Conservation (phyloP, 768 basidiomycete species). For the Agaricus subrufescens region DNA sequence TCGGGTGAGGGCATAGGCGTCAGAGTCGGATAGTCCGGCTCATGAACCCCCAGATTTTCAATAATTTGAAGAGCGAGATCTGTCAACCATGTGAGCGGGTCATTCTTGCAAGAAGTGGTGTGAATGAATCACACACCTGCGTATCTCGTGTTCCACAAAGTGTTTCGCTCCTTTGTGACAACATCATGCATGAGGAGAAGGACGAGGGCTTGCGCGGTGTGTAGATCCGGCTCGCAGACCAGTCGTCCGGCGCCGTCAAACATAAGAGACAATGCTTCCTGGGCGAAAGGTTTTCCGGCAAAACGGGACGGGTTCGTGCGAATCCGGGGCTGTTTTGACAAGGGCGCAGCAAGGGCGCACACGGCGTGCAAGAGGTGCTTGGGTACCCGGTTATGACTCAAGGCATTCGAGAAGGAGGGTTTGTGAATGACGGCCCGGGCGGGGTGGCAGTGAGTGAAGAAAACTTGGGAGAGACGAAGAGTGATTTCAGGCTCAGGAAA, state of each 20-base stretch:
- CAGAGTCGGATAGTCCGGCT: constrained; percentile 55
- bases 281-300: constrained; percentile 52
- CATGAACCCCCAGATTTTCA: constrained; percentile 60
- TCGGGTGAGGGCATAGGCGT: constrained; percentile 56
- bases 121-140: constrained; percentile 35
- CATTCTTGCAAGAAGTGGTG: constrained; percentile 12
- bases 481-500: constrained; percentile 10
- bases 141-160: constrained; percentile 38
- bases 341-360: constrained; percentile 74
- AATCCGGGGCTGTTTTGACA: constrained; percentile 62
- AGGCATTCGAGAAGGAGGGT: constrained; percentile 64
- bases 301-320: constrained; percentile 50
- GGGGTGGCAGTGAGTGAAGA: constrained; percentile 80
- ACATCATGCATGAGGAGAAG: constrained; percentile 68
- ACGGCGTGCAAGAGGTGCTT: constrained; percentile 67
- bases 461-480: constrained; percentile 41
- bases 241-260: constrained; percentile 66
- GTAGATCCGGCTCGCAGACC: constrained; percentile 57
- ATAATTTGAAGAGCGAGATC: constrained; percentile 66
- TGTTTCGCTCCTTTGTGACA: constrained; percentile 36
- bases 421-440: constrained; percentile 75
- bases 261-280: constrained; percentile 63
- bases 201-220: constrained; percentile 72
- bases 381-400: constrained; percentile 66
- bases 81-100: constrained; percentile 24